Base-by-base conservation (phyloP, 2,329 filamentous ascomycete species). In the Neophaeococcomyces mojaviensis region DNA sequence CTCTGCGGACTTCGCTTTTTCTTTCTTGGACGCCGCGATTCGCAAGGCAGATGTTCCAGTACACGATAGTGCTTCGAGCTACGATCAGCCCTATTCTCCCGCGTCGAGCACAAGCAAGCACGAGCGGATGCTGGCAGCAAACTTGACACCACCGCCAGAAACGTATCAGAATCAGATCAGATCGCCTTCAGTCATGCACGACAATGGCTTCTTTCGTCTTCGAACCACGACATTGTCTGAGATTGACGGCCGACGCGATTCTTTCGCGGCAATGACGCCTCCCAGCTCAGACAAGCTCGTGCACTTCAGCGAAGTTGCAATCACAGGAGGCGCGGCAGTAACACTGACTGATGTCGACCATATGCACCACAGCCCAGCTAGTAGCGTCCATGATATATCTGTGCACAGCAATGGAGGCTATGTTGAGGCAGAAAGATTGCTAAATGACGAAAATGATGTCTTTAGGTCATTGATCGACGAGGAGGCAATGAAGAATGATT, bases 1-100 rank as follows among this genome's bases (percentile, higher is more conserved):
- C 0, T 88, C 89, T 0, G 90, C 90, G n/a, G 89, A 96, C 64
- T 95, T 92, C 58, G 88, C 88, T n/a, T 90, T 86, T 1, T 86
- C 86, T 2, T 96, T 96, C 69, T 74, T 96, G n/a, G 87, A 94
- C 61, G 88, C 88, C 1, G 88, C 88, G 1, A 84, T 95, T 52
- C 82, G 86, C 51, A 94, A 94, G 68, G 87, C 87, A 7, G 81
- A 86, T 47, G 88, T 92, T 51, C 81, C 76, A 2, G 67, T 73
- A 67, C 39, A 13, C 41, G 49, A 33, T 18, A 45, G 22, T 26
- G 18, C 32, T 37, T 35, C 19, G 20, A 28, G 16, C 20, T 12
- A n/a, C 13, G 37, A 10, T 18, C 12, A n/a, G 4, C 8, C 15
- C 13, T 15, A 20, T 30, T 26, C 30, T 10, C n/a, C n/a, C n/a